Evolutionary conservation across 192 early-diverging fungal genomes (phyloP).

Genomic region (Polychytrium aggregatum): DNA sequence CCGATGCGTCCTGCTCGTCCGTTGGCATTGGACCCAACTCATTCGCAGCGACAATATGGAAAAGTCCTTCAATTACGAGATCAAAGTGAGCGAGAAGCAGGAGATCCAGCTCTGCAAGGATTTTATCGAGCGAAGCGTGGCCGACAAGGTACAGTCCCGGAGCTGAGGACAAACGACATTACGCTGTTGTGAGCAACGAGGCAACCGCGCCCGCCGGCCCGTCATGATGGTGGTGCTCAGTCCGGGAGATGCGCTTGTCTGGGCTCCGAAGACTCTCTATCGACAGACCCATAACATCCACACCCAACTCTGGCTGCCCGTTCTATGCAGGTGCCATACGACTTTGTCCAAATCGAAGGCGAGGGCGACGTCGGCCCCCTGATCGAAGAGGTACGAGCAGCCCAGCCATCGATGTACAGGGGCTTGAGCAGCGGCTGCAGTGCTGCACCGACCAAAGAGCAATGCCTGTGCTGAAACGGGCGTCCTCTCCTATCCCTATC

Average conservation of each 20-base stretch:
- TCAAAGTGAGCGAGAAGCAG: conserved; percentile 7
- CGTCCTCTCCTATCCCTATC: too few species aligned
- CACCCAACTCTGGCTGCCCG: neutral
- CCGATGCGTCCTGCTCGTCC: neutral
- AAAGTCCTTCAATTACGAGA: conserved; percentile 20
- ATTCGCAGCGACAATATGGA: conserved; percentile 18
- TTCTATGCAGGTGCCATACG: conserved; percentile 8
- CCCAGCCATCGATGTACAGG: too few species aligned
- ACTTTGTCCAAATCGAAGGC: conserved; percentile 17
- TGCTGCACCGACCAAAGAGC: too few species aligned
- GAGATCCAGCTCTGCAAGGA: conserved; percentile 12
- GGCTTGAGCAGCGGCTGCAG: too few species aligned
- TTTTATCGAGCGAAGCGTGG: conserved; percentile 4
- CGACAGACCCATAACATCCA: neutral
- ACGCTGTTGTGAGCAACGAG: neutral
- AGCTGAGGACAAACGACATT: neutral
- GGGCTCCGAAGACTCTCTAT: neutral
- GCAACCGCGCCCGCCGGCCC: neutral
- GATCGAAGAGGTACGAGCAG: conserved; percentile 15
- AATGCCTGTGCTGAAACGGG: too few species aligned
- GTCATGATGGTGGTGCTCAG: neutral
- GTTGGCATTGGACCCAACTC: neutral
- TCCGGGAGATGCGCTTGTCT: neutral
- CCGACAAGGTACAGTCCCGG: neutral
- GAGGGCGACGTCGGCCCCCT: conserved; percentile 21